Conservation (phyloP, 1,284 basidiomycete species). For the Papiliotrema fonsecae region DNA sequence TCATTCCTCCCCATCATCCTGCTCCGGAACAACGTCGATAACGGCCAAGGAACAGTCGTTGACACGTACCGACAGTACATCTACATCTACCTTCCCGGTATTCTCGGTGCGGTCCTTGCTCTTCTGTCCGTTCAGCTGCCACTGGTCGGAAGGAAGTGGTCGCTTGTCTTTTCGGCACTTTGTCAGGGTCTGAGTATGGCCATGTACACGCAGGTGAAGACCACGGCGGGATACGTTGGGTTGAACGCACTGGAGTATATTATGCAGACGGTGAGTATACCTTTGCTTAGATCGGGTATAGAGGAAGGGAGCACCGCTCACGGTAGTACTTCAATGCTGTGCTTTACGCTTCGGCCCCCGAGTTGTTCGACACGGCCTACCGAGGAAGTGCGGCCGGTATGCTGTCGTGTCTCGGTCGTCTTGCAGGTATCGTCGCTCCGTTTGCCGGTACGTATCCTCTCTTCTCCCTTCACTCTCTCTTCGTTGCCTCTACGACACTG, state of each 20-base stretch:
- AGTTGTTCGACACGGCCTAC: slow-evolving; percentile 47
- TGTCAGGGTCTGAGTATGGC: slow-evolving; percentile 48
- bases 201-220: slow-evolving; percentile 44
- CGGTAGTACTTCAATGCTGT: slow-evolving; percentile 44
- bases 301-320: too few species aligned
- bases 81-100: slow-evolving; percentile 44
- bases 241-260: slow-evolving; percentile 47
- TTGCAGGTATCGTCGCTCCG: slow-evolving; percentile 43
- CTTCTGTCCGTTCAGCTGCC: slow-evolving; percentile 45
- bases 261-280: slow-evolving; percentile 36
- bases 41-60: slow-evolving; percentile 32
- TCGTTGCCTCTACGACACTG: too few species aligned
- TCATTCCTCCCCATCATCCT: slow-evolving; percentile 45
- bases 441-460: slow-evolving; percentile 29
- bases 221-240: slow-evolving; percentile 38
- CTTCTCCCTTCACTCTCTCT: background rate
- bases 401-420: slow-evolving; percentile 42
- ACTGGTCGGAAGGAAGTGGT: slow-evolving; percentile 46
- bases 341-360: slow-evolving; percentile 48
- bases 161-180: slow-evolving; percentile 43
- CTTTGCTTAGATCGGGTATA: background rate
- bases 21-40: slow-evolving; percentile 37
- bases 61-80: slow-evolving; percentile 48
- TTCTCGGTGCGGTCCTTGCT: slow-evolving; percentile 41
- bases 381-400: slow-evolving; percentile 46